phyloP scores from a whole-genome alignment of 2,329 filamentous ascomycete genomes.

The Ampelomyces quisqualis region DNA sequence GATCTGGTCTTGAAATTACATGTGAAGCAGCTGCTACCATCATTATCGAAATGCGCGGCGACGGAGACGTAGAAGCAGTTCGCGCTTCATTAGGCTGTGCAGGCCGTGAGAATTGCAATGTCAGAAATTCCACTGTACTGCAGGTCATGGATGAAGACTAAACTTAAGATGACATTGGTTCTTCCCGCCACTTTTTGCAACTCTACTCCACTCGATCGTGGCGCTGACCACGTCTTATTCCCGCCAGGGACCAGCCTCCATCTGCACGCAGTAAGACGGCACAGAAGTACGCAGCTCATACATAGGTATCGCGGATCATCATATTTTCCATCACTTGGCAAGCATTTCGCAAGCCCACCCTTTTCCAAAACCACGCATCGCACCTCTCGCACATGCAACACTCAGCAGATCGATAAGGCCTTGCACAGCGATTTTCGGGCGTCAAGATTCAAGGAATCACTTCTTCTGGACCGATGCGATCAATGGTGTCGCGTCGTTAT shows the following conservation, averaged over 20 bases:
- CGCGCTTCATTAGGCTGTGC: conserved; percentile 24
- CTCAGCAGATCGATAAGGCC: not conserved
- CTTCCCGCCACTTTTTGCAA: not conserved
- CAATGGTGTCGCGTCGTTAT: not conserved
- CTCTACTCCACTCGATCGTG: not conserved
- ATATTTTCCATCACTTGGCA: not conserved
- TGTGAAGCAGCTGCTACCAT: conserved; percentile 32
- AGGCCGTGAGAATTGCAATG: conserved; percentile 17
- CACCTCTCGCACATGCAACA: not conserved
- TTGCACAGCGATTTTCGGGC: not conserved
- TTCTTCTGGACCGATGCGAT: not conserved
- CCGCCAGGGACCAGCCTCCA: no score
- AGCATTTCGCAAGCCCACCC: not conserved
- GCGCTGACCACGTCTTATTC: no score
- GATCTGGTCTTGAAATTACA: conserved; percentile 23
- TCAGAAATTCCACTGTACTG: conserved; percentile 28
- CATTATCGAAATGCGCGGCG: conserved; percentile 31
- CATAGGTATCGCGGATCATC: not conserved
- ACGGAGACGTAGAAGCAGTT: conserved; percentile 20
- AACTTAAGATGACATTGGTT: no score
- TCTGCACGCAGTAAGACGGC: no score
- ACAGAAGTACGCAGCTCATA: not conserved
- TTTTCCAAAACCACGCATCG: not conserved
- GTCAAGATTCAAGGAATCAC: no score
- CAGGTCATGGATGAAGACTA: conserved; percentile 28